These are phyloP conservation scores for Phtheirospermum japonicum DNA, from an alignment of 257 asterid species.

Conservation along the genomic window DNA sequence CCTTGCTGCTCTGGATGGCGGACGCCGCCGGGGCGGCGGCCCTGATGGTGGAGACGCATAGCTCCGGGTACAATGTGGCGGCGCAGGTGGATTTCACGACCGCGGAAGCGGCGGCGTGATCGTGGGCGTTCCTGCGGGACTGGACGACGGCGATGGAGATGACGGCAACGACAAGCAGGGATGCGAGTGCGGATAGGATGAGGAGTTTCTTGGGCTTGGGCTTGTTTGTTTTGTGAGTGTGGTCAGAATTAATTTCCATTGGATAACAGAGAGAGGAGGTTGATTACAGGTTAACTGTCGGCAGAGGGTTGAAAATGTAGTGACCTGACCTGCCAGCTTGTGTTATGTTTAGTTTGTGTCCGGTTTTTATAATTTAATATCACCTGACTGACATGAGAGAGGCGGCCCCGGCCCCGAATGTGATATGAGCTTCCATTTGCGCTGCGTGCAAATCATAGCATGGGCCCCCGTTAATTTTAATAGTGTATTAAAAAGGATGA, in stretches of 20 bases:
- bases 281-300: too few relatives aligned
- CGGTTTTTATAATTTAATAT: too few relatives aligned
- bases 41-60: constrained; percentile 11
- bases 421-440: too few relatives aligned
- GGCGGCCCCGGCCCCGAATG: too few relatives aligned
- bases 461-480: too few relatives aligned
- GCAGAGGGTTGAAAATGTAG: too few relatives aligned
- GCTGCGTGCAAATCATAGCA: too few relatives aligned
- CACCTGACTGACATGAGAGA: too few relatives aligned
- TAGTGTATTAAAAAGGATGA: too few relatives aligned
- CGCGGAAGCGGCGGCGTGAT: neutral
- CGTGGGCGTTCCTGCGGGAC: neutral
- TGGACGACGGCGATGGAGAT: constrained; percentile 14
- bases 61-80: constrained; percentile 13
- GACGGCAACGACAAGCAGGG: constrained; percentile 13
- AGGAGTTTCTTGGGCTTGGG: constrained; percentile 1
- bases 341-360: too few relatives aligned
- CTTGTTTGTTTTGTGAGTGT: neutral
- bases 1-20: constrained; percentile 37
- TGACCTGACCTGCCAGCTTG: too few relatives aligned
- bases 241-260: neutral
- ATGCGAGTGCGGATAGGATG: constrained; percentile 12
- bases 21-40: constrained; percentile 17
- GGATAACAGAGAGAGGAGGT: neutral
- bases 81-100: constrained; percentile 12